Evolutionary conservation across 2,329 filamentous ascomycete genomes (phyloP).

Genomic region (Hymenoscyphus occultus): DNA sequence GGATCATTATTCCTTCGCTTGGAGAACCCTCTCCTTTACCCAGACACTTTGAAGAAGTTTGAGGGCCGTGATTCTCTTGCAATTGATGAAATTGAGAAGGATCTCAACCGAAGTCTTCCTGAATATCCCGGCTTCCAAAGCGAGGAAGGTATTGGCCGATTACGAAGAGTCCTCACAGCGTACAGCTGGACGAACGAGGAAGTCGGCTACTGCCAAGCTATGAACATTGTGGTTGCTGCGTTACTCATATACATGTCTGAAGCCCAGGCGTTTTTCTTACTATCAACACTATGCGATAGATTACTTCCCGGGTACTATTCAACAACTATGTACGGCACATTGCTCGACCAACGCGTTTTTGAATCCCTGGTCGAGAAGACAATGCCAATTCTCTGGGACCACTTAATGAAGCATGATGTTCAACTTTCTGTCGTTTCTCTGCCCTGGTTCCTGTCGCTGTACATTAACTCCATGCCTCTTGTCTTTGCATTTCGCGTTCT

Average conservation of each 20-base stretch:
- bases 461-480: slow-evolving; percentile 99
- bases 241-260: slow-evolving; percentile 98
- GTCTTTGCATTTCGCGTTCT: slow-evolving; percentile 96
- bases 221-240: slow-evolving; percentile 99
- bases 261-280: slow-evolving; percentile 87
- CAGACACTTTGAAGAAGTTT: slow-evolving; percentile 79
- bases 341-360: slow-evolving; percentile 95
- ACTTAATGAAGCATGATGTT: slow-evolving; percentile 94
- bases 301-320: slow-evolving; percentile 96
- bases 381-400: slow-evolving; percentile 97
- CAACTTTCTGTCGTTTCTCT: slow-evolving; percentile 96
- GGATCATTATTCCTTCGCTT: slow-evolving; percentile 86
- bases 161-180: slow-evolving; percentile 87
- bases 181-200: slow-evolving; percentile 97
- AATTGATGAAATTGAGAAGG: slow-evolving; percentile 98
- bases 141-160: slow-evolving; percentile 85
- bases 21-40: slow-evolving; percentile 78
- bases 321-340: slow-evolving; percentile 97
- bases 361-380: slow-evolving; percentile 98
- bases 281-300: slow-evolving; percentile 88
- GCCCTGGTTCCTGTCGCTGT: slow-evolving; percentile 96
- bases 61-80: slow-evolving; percentile 85
- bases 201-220: slow-evolving; percentile 97
- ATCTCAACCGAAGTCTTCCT: slow-evolving; percentile 90
- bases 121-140: slow-evolving; percentile 98